phyloP scores from a whole-genome alignment of 2,329 filamentous ascomycete genomes.

The Cytospora paraplurivora region DNA sequence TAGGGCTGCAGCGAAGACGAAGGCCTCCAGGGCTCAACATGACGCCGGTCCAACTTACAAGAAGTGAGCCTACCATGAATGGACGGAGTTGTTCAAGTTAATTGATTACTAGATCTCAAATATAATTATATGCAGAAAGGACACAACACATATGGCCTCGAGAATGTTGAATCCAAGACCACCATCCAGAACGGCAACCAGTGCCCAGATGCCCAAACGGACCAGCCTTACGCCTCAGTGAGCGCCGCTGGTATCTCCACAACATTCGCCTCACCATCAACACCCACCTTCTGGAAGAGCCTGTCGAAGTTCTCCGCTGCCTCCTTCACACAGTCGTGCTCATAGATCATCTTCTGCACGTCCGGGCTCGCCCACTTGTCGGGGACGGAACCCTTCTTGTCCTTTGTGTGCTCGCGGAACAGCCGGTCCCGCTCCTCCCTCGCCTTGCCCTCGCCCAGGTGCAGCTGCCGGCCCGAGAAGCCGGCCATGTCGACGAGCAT shows the following conservation, averaged over 20 bases:
- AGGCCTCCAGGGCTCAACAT: too few relatives aligned
- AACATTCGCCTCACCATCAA: not conserved
- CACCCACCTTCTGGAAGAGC: constrained; percentile 41
- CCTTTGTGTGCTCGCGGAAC: constrained; percentile 54
- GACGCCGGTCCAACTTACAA: too few relatives aligned
- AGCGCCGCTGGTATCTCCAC: constrained; percentile 8
- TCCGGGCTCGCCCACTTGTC: constrained; percentile 74
- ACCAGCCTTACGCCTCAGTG: too few relatives aligned
- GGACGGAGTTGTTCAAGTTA: too few relatives aligned
- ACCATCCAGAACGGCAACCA: not conserved
- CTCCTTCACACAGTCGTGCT: constrained; percentile 61
- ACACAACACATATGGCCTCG: not conserved
- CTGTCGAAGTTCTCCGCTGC: constrained; percentile 55
- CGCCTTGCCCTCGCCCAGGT: constrained; percentile 59
- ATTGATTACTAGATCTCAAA: too few relatives aligned
- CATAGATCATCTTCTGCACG: constrained; percentile 67
- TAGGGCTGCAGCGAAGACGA: too few relatives aligned
- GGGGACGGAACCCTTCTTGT: constrained; percentile 53
- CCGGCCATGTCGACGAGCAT: constrained; percentile 57
- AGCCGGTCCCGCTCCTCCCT: constrained; percentile 60
- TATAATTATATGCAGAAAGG: not conserved
- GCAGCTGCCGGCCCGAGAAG: constrained; percentile 54
- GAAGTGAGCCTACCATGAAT: too few relatives aligned
- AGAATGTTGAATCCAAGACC: too few relatives aligned
- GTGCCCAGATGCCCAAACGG: too few relatives aligned